Conservation (phyloP, 345 rosid species). For the Cardiospermum halicacabum region DNA sequence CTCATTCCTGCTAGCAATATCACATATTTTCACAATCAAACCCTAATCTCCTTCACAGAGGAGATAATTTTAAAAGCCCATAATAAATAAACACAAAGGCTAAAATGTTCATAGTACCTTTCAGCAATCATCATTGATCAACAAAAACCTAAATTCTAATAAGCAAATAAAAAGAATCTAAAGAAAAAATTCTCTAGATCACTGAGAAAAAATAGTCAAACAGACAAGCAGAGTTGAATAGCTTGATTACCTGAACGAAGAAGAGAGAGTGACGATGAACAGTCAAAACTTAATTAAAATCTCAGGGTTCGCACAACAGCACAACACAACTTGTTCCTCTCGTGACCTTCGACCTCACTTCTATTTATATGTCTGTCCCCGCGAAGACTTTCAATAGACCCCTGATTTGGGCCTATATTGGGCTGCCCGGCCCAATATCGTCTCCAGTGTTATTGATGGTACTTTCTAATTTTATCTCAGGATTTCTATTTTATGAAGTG, state of each 20-base stretch:
- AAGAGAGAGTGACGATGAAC: not conserved
- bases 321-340: not conserved
- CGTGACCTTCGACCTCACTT: not conserved
- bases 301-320: not conserved
- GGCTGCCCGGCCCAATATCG: not conserved
- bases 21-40: not conserved
- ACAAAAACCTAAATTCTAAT: not conserved
- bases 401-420: not conserved
- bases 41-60: not conserved
- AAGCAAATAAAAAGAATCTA: not conserved
- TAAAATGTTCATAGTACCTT: not conserved
- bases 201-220: not conserved
- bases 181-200: not conserved
- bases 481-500: not conserved
- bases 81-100: not conserved
- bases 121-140: not conserved
- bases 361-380: not conserved
- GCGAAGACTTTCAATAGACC: not conserved
- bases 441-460: no score
- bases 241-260: conserved; percentile 4
- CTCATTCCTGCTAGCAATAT: conserved; percentile 43
- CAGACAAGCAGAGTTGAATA: not conserved
- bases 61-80: not conserved
- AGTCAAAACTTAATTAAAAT: not conserved
- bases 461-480: no score